These are phyloP conservation scores for Aspergillus aculeatus DNA, from an alignment of 2,329 filamentous ascomycete species.

Conservation along the genomic window DNA sequence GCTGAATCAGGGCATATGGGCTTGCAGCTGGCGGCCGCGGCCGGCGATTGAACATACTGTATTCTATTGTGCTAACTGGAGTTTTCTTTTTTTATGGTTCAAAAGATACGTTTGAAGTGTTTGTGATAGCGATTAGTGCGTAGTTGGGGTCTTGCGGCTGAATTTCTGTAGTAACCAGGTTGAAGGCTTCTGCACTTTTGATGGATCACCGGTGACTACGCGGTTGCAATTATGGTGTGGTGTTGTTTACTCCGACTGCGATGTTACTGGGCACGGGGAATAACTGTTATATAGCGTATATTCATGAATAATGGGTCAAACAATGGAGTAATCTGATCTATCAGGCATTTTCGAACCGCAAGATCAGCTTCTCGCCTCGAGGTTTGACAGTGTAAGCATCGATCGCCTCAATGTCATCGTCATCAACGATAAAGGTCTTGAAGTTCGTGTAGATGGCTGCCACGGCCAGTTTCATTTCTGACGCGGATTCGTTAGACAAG, in stretches of 20 bases:
- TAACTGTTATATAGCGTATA: no score
- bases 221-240: no score
- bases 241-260: no score
- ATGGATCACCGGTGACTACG: no score
- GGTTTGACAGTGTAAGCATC: conserved; percentile 66
- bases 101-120: not conserved
- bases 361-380: conserved; percentile 55
- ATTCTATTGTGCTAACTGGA: conserved; percentile 5
- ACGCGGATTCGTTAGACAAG: conserved; percentile 16
- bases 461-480: conserved; percentile 71
- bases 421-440: conserved; percentile 59
- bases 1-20: not conserved
- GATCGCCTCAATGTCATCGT: conserved; percentile 62
- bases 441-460: conserved; percentile 71
- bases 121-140: not conserved
- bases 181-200: no score
- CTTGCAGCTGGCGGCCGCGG: not conserved
- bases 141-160: not conserved
- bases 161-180: no score
- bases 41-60: not conserved
- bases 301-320: no score
- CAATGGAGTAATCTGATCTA: not conserved
- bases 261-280: no score
- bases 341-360: conserved; percentile 51
- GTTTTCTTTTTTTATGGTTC: conserved; percentile 10